Evolutionary conservation across 2,329 filamentous ascomycete species (phyloP).

Genomic region (Rhytidhysteron rufulum): DNA sequence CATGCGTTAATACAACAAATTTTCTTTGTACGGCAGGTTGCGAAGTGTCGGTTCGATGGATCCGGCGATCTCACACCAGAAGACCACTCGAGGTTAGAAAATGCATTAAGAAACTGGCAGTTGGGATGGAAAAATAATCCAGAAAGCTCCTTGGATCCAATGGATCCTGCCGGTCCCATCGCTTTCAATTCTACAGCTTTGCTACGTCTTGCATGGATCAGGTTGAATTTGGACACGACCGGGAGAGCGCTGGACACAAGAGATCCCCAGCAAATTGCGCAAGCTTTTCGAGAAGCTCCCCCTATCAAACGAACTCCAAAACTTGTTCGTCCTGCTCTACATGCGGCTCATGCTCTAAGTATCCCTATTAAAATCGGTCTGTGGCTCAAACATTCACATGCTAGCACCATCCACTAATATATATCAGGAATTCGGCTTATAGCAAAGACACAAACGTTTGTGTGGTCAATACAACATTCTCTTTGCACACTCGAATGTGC

Average conservation of each 20-base stretch:
- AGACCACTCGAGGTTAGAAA: slow-evolving; percentile 41
- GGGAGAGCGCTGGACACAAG: slow-evolving; percentile 62
- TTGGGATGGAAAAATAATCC: slow-evolving; percentile 37
- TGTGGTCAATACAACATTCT: slow-evolving; percentile 40
- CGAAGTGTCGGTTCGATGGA: slow-evolving; percentile 29
- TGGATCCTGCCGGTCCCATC: slow-evolving; percentile 57
- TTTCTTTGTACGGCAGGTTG: slow-evolving; percentile 60
- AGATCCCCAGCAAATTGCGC: slow-evolving; percentile 59
- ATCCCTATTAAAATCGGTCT: slow-evolving; percentile 57
- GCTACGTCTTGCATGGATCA: slow-evolving; percentile 59
- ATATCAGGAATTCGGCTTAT: slow-evolving; percentile 21
- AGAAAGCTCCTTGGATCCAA: slow-evolving; percentile 46
- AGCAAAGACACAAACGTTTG: slow-evolving; percentile 36
- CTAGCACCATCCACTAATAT: neutral
- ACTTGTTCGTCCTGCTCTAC: slow-evolving; percentile 61
- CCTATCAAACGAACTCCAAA: slow-evolving; percentile 57
- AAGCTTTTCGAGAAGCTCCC: slow-evolving; percentile 57
- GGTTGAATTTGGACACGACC: slow-evolving; percentile 63
- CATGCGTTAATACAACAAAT: slow-evolving; percentile 71
- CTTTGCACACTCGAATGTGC: slow-evolving; percentile 38
- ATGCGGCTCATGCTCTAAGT: slow-evolving; percentile 65
- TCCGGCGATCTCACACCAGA: slow-evolving; percentile 28
- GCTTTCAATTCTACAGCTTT: slow-evolving; percentile 63
- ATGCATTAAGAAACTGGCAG: slow-evolving; percentile 43
- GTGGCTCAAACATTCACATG: neutral